Base-by-base conservation (phyloP, 345 rosid genomes). In the Lenwebbia sp. region DNA sequence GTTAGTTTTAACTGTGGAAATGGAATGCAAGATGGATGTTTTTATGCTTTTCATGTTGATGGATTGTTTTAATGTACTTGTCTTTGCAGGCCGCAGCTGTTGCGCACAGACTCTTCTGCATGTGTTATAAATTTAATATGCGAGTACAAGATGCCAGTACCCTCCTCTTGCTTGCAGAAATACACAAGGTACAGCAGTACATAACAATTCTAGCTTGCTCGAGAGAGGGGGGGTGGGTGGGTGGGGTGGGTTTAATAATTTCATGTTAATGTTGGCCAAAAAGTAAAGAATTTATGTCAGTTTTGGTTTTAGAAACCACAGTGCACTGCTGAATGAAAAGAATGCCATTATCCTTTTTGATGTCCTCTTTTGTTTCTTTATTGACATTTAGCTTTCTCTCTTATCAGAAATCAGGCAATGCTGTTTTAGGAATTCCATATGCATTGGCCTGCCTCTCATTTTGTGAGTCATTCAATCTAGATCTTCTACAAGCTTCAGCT, bases 401-500 rank as follows among this genome's bases (percentile, higher is more conserved):
- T 84, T 84, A 25, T 88, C 93, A 97, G 99, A 95, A 94, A 92
- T 95, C 99, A 41, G 99, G 99, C 85, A 97, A 97, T 90, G 94
- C 98, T 86, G 98, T 96, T 89, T 85, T 94, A 88, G 99, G 98
- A 83, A 94, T 97, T 91, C 99, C 98, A 86, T 95, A 95, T 91
- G 98, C 96, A 57, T 89, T 95, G 90, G 99, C 99, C 85, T 93
- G 98, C 93, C 94, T 97, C 87, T 96, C 99, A 11, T 97, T 94
- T 91, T 96, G 98, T 87, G 99, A 94, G 89, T 93, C 98, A 86
- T 95, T 94, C 88, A 97, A 97, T 86, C 91, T 96, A 95, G 99
- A 96, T 92, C 99, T 97, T 91, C 98, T 97, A 85, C 93, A 92
- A 92, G 99, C 99, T 65, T 95, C 99, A 51, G 99, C 98, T 82